phyloP scores from a whole-genome alignment of 495 filamentous ascomycete genomes.

The Xylaria longipes region DNA sequence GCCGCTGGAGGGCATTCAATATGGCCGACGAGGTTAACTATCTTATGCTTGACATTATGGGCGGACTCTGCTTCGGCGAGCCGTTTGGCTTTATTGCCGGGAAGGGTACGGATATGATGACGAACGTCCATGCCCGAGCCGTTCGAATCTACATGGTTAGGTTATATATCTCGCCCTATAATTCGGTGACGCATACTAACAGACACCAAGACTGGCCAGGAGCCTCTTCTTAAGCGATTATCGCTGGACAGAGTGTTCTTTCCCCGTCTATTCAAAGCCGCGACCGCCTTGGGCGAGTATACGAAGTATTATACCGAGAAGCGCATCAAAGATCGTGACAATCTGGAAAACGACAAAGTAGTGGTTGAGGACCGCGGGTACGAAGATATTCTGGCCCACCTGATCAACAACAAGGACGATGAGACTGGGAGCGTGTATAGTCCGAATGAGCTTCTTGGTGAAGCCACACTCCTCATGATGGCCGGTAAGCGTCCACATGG shows the following conservation, averaged over 20 bases:
- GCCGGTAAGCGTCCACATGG: background rate
- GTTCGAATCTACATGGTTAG: slow-evolving; percentile 7
- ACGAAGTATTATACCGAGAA: background rate
- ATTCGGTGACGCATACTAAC: background rate
- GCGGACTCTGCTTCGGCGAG: slow-evolving; percentile 1
- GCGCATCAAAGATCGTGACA: background rate
- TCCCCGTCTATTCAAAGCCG: background rate
- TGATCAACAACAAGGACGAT: background rate
- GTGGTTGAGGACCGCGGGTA: background rate
- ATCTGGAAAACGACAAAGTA: background rate
- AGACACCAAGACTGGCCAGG: background rate
- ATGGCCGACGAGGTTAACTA: slow-evolving; percentile 6
- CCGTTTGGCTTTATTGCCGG: background rate
- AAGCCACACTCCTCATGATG: slow-evolving; percentile 7
- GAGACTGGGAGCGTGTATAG: background rate
- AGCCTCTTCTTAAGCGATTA: background rate
- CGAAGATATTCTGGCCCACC: slow-evolving; percentile 6
- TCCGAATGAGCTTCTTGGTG: background rate
- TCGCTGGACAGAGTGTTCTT: background rate
- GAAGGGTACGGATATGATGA: background rate
- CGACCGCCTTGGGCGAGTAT: background rate
- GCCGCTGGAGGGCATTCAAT: background rate
- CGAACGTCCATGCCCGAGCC: background rate
- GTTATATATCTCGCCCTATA: background rate
- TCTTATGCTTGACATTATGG: slow-evolving; percentile 7